These are phyloP conservation scores for Naganishia friedmannii DNA, from an alignment of 768 basidiomycete genomes.

Conservation along the genomic window DNA sequence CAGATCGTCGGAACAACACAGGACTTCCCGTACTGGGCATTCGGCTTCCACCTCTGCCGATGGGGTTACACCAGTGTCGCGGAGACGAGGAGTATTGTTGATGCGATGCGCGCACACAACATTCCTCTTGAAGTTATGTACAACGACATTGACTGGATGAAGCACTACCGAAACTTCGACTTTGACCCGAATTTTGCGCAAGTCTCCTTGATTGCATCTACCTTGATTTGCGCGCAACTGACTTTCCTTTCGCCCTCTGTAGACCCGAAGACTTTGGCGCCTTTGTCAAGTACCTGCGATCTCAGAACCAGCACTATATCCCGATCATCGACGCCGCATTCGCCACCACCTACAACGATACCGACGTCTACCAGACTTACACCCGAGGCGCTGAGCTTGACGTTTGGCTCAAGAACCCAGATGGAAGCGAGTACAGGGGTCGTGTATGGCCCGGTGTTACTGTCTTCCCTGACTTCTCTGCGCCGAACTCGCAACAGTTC, in stretches of 20 bases:
- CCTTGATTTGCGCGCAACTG: background rate
- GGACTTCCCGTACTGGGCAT: conserved; percentile 71
- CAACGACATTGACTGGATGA: conserved; percentile 44
- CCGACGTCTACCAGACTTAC: conserved; percentile 60
- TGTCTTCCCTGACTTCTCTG: conserved; percentile 56
- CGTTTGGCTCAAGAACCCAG: conserved; percentile 71
- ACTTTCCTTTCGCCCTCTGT: background rate
- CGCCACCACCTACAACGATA: conserved; percentile 34
- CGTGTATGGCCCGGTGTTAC: conserved; percentile 63
- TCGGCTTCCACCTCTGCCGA: conserved; percentile 71
- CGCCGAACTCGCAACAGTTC: conserved; percentile 57
- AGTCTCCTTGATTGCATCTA: background rate
- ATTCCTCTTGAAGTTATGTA: conserved; percentile 69
- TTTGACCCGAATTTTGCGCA: conserved; percentile 40
- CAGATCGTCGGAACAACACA: conserved; percentile 65
- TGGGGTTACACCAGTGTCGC: conserved; percentile 60
- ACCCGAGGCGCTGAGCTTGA: conserved; percentile 61
- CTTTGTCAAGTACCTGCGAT: conserved; percentile 44
- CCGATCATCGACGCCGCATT: conserved; percentile 50
- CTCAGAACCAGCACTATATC: conserved; percentile 46
- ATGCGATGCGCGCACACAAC: conserved; percentile 63
- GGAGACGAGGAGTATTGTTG: conserved; percentile 61
- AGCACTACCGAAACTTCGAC: conserved; percentile 43
- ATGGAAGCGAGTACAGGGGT: conserved; percentile 69
- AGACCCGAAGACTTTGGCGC: conserved; percentile 39